Percentiles rank a stretch among this genome's conserved stretches.
Evolutionary conservation across 306 rosid species (phyloP).

Genomic region (Citrullus colocynthis): DNA sequence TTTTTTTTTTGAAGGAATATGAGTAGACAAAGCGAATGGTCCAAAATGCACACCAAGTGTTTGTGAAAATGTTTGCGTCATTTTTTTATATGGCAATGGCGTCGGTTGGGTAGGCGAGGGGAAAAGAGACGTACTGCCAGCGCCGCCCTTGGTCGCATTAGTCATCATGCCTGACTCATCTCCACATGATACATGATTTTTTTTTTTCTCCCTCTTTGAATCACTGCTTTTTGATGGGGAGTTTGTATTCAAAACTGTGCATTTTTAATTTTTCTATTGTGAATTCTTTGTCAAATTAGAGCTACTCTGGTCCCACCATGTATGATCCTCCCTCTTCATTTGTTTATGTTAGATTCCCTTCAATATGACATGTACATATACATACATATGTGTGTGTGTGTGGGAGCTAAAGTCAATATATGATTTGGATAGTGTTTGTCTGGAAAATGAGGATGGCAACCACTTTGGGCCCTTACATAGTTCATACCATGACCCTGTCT

Average conservation of each 20-base stretch:
- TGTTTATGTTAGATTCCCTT: conserved; percentile 9
- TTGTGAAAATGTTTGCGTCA: conserved; percentile 2
- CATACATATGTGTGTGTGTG: background rate
- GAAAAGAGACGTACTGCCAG: background rate
- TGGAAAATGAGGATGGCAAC: background rate
- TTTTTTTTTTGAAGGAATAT: background rate
- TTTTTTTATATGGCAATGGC: background rate
- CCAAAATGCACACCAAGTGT: conserved; percentile 1
- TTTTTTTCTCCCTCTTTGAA: background rate
- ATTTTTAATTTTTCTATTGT: background rate
- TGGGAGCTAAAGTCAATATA: conserved; percentile 6
- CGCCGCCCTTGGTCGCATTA: conserved; percentile 26
- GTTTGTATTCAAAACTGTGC: background rate
- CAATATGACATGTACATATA: background rate
- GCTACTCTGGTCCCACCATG: conserved; percentile 7
- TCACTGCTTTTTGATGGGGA: conserved; percentile 1
- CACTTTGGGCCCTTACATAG: background rate
- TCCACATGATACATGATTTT: conserved; percentile 12
- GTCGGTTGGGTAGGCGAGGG: background rate
- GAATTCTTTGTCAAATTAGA: conserved; percentile 21
- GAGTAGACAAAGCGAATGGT: background rate
- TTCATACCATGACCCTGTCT: background rate
- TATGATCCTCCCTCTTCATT: background rate
- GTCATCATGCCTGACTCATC: conserved; percentile 34
- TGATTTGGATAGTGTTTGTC: conserved; percentile 5